Evolutionary conservation across 2,329 filamentous ascomycete species (phyloP), one percentile per base, ranked within the genome.

Genomic region (Dichotomopilus funicola): DNA sequence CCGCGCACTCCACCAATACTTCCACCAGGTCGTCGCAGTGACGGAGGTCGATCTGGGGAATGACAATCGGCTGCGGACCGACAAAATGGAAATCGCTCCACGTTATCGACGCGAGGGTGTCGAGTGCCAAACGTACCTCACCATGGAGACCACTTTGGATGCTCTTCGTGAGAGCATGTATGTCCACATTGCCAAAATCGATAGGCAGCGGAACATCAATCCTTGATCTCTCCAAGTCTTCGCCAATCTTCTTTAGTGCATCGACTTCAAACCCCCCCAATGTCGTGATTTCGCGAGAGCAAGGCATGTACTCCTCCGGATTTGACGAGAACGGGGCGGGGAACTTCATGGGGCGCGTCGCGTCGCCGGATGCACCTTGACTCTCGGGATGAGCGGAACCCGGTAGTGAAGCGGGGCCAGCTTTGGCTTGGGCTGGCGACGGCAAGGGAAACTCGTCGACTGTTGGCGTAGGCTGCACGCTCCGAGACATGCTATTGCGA

Each of bases 1-100:
- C 91, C 1, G 89, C 94, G 67, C 89, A 96, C 62, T 97, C 94
- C 37, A 96, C 76, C 51, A 99, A 73, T 0, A 88, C 87, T 58
- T 97, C 94, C 13, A 96, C 79, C 55, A 99, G 72, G 67, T 97
- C 94, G 55, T 96, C 91, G 66, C 89, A 95, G 53, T 82, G 82
- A 55, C 84, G 78, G 42, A 96, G 74, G 43, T 84, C 78, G 19
- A 86, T 73, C 43, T 85, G 82, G 13, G 91, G 76, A n/a, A 79
- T 77, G 31, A 86, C 78, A 12, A 79, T 77, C 34, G 86, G 78
- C 4, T 80, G 76, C 12, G 81, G 81, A 10, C 45, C 48, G 46
- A 60, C 52, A 11, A 2, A 61, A 88, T 89, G 11, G 77, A 76
- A 10, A 94, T 78, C 19, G 82, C 83, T 8, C 33, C 34, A 54